Base-by-base conservation (phyloP, 2,329 filamentous ascomycete species). In the Hymenoscyphus infarciens region DNA sequence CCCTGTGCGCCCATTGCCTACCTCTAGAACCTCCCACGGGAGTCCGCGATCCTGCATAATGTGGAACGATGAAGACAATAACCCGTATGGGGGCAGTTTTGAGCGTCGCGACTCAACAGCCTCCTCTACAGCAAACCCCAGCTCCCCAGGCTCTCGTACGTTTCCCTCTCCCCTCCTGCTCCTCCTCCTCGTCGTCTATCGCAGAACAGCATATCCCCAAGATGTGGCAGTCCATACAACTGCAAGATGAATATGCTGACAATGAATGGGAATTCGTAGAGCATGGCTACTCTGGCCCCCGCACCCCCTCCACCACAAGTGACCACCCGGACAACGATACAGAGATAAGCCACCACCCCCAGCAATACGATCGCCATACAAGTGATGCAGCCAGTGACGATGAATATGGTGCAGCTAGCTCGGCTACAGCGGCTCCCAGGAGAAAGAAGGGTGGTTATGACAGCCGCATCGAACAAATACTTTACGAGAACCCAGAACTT, bases 11-110 rank as follows among this genome's bases (percentile, higher is more conserved):
- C 55, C 8, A 64, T 63, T 64, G 59, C 60, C 68, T 66, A 64
- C 57, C 54, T 42, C 33, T 22, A 45, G 65, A 65, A 66, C 61
- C 67, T 69, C 59, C 60, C 62, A 57, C 45, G 63, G 52, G 54
- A 61, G 61, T 63, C 58, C 73, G 81, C 71, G 70, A 96, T 96
- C 61, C 27, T 60, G 66, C 75, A 83, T 71, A 70, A 98, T 98
- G 94, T 98, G 94, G 94, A 96, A 97, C 83, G 93, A 98, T 81
- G 94, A 98, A 79, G 92, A 98, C 75, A 98, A 98, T 79, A 98
- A 98, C 76, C 94, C 94, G 5, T 97, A 98, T 74, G 93, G 92
- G 68, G 86, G 82, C 72, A 94, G 91, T 77, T 97, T 96, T 80
- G 91, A 95, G 76, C 89, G 90, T 71, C 87, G 91, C 72, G 91